A percentile compares a stretch with the other conserved stretches of the same genome.
Conservation (phyloP, 805 yeast genomes). For the Spathaspora arborariae region DNA sequence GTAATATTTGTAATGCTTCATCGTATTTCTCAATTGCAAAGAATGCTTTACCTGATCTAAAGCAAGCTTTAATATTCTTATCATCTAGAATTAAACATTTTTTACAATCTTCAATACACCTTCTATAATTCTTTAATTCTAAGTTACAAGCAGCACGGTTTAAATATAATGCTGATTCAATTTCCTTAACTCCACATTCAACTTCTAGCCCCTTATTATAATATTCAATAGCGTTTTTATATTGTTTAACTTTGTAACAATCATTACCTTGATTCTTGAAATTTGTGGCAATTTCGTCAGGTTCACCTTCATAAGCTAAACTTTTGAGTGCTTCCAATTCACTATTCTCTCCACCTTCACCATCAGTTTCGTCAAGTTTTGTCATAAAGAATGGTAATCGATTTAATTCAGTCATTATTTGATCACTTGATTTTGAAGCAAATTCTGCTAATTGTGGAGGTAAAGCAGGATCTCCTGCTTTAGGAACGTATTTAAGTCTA, state of each 20-base stretch:
- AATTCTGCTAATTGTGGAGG: constrained; percentile 79
- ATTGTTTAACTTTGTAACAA: constrained; percentile 66
- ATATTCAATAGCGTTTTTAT: constrained; percentile 68
- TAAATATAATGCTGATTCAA: constrained; percentile 61
- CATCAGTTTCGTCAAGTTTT: constrained; percentile 70
- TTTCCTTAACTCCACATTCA: constrained; percentile 49
- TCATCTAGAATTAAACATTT: constrained; percentile 64
- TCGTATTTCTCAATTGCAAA: constrained; percentile 60
- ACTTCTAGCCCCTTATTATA: constrained; percentile 80
- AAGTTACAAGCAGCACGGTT: constrained; percentile 93
- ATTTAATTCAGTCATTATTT: constrained; percentile 73
- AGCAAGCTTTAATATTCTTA: constrained; percentile 77
- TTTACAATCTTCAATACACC: constrained; percentile 83
- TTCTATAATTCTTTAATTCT: constrained; percentile 78
- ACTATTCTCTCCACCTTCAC: constrained; percentile 68
- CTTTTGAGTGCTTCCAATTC: constrained; percentile 87
- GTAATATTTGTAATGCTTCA: constrained; percentile 65
- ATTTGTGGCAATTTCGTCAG: constrained; percentile 84
- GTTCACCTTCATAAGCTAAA: constrained; percentile 92
- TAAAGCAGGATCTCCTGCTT: constrained; percentile 62
- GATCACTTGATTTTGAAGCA: constrained; percentile 64
- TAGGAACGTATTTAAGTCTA: constrained; percentile 35
- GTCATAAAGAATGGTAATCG: constrained; percentile 94
- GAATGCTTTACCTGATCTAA: constrained; percentile 80
- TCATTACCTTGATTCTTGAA: constrained; percentile 95